Conservation (phyloP, 805 yeast species). For the Saccharomycopsis microspora region DNA sequence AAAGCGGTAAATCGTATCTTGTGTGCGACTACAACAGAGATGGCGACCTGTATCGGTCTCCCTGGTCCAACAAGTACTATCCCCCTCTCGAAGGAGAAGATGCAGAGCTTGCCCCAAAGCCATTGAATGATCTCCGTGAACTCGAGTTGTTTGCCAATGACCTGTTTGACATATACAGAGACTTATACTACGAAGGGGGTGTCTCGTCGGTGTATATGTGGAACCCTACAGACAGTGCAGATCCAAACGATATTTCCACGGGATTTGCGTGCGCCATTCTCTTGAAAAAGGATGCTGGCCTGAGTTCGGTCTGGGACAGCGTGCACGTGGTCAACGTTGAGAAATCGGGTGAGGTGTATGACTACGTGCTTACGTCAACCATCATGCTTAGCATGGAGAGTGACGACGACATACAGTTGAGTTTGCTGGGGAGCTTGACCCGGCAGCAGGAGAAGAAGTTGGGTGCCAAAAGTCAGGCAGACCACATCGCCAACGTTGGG, state of each 20-base stretch:
- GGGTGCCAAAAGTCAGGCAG: slow-evolving; percentile 32
- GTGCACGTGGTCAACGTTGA: slow-evolving; percentile 82
- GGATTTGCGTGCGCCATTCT: slow-evolving; percentile 90
- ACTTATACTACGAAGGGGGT: slow-evolving; percentile 92
- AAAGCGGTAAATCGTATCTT: slow-evolving; percentile 55
- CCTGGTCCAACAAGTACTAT: slow-evolving; percentile 73
- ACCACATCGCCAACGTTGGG: slow-evolving; percentile 84
- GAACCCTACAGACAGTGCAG: slow-evolving; percentile 50
- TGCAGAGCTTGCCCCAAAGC: slow-evolving; percentile 62
- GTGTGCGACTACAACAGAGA: slow-evolving; percentile 94
- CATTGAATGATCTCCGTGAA: slow-evolving; percentile 53
- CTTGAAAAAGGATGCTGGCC: slow-evolving; percentile 52
- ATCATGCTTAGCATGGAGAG: slow-evolving; percentile 60
- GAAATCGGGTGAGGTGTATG: slow-evolving; percentile 20
- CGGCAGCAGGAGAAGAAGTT: slow-evolving; percentile 62
- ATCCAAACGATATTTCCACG: slow-evolving; percentile 22
- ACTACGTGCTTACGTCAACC: slow-evolving; percentile 75
- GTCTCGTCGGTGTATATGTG: slow-evolving; percentile 81
- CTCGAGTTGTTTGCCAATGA: slow-evolving; percentile 78
- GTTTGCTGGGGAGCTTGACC: slow-evolving; percentile 73
- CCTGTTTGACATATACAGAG: slow-evolving; percentile 86
- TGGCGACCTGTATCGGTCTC: slow-evolving; percentile 85
- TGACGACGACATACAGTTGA: slow-evolving; percentile 20
- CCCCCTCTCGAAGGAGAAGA: slow-evolving; percentile 39
- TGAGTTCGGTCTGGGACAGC: slow-evolving; percentile 72